phyloP scores from a whole-genome alignment of 106 monocot species.

The Acorus gramineus region DNA sequence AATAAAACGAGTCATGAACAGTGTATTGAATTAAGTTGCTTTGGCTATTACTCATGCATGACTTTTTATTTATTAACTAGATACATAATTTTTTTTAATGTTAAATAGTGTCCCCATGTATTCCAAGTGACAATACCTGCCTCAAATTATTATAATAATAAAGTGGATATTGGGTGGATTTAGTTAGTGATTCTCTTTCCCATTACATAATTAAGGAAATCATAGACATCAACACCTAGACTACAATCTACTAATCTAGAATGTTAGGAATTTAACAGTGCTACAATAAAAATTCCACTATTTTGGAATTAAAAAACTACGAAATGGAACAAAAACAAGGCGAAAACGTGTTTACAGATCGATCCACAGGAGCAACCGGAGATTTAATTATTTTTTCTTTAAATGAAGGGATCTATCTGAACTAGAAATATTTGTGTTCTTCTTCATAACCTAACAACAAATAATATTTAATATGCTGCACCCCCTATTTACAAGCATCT shows the following conservation, averaged over 20 bases:
- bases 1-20: too few species aligned
- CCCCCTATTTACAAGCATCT: too few species aligned
- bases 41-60: background rate
- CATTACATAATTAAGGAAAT: conserved; percentile 6
- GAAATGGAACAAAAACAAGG: background rate
- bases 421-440: too few species aligned
- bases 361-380: conserved; percentile 2
- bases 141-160: conserved; percentile 1
- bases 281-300: conserved; percentile 13
- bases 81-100: conserved; percentile 12
- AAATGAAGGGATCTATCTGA: too few species aligned
- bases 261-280: conserved; percentile 3
- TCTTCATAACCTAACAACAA: too few species aligned
- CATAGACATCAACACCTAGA: conserved; percentile 20
- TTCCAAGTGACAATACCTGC: conserved; percentile 22
- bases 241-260: conserved; percentile 8
- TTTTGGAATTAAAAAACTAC: conserved; percentile 1
- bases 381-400: too few species aligned
- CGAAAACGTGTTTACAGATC: conserved; percentile 1
- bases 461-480: too few species aligned
- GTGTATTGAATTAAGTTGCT: background rate
- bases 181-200: conserved; percentile 26
- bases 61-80: conserved; percentile 28
- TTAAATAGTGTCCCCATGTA: conserved; percentile 74
- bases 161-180: conserved; percentile 24